Percentiles rank a stretch among this genome's conserved stretches.
Conservation (phyloP, 139 green algal species). For the Tetraselmis chui region DNA sequence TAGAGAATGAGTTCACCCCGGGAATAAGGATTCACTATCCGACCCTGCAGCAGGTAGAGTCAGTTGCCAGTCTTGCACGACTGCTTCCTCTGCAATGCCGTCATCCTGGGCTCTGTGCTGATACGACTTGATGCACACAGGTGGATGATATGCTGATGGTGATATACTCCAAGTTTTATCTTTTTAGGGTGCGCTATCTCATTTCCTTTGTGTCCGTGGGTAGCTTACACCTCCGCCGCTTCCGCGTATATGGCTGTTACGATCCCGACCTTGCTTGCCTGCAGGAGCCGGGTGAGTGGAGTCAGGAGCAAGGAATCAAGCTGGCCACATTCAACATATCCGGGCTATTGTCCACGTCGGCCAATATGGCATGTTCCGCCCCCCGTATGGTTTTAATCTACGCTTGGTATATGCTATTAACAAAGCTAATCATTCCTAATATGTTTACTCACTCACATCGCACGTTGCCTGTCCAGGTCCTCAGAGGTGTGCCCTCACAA, state of each 20-base stretch:
- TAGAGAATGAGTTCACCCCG: background rate
- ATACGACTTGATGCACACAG: no score
- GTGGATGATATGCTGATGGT: background rate
- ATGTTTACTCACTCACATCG: no score
- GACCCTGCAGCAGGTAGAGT: background rate
- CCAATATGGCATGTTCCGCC: background rate
- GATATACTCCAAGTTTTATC: background rate
- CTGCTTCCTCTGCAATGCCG: no score
- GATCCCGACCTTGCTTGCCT: no score
- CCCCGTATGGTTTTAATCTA: background rate
- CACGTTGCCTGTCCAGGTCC: background rate
- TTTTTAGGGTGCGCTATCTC: background rate
- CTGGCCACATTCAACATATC: background rate
- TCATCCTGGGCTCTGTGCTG: no score
- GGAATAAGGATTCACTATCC: background rate
- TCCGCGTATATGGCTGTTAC: no score
- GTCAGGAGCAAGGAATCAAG: background rate
- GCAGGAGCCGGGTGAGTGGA: background rate
- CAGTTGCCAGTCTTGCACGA: no score
- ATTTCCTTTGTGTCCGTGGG: no score
- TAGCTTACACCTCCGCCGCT: no score
- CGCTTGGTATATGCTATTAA: no score
- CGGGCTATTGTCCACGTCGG: background rate
- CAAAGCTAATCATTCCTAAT: no score
- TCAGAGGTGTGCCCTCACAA: background rate